phyloP scores from a whole-genome alignment of 306 rosid species.

The Begonia masoniana region DNA sequence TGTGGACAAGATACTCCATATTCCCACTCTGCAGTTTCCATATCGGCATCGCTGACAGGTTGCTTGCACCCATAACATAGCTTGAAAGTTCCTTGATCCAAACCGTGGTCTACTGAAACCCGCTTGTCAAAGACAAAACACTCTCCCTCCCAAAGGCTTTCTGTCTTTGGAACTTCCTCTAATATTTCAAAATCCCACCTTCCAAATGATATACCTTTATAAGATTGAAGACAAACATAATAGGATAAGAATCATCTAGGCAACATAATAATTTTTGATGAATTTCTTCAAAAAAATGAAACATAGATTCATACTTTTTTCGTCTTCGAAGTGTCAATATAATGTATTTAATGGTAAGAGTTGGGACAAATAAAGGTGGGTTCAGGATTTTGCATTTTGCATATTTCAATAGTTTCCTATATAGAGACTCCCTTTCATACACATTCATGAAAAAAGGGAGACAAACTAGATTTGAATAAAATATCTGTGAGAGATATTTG shows the following conservation, averaged over 20 bases:
- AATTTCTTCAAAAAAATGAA: neutral
- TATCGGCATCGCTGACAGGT: slow-evolving; percentile 82
- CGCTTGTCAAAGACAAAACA: slow-evolving; percentile 95
- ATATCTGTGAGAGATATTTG: too few relatives aligned
- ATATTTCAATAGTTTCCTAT: too few relatives aligned
- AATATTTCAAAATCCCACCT: slow-evolving; percentile 95
- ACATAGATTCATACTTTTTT: too few relatives aligned
- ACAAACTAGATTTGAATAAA: too few relatives aligned
- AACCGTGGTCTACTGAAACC: slow-evolving; percentile 81
- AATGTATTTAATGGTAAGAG: neutral
- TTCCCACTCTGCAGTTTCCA: slow-evolving; percentile 72
- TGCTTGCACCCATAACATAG: slow-evolving; percentile 95
- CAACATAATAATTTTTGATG: neutral
- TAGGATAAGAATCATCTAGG: neutral
- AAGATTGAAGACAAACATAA: neutral
- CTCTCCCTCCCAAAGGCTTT: slow-evolving; percentile 94
- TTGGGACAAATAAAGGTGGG: neutral
- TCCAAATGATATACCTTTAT: slow-evolving; percentile 80
- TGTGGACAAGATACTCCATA: slow-evolving; percentile 74
- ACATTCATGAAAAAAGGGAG: too few relatives aligned
- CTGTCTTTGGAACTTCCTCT: slow-evolving; percentile 62
- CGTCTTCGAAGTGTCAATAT: too few relatives aligned
- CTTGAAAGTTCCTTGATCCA: slow-evolving; percentile 75
- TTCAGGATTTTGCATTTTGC: too few relatives aligned
- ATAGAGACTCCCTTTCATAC: too few relatives aligned